These are phyloP conservation scores for Cytospora schulzeri DNA, from an alignment of 2,329 filamentous ascomycete species.

Conservation along the genomic window DNA sequence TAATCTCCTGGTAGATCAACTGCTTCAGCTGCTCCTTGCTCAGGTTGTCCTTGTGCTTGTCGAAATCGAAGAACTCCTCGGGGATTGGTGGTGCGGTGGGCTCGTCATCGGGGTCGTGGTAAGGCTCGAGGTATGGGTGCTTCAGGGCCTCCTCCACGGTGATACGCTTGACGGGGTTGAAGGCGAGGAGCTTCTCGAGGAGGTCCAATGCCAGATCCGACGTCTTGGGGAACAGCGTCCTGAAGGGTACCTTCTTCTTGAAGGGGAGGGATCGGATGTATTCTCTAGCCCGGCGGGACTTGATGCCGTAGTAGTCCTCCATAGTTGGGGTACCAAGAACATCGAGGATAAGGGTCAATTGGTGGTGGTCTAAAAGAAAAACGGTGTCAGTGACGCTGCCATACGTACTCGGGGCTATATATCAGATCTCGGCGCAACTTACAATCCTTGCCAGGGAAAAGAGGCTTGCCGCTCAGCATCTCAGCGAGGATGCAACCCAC, in stretches of 20 bases:
- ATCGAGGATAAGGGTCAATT: conserved; percentile 94
- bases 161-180: conserved; percentile 98
- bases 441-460: conserved; percentile 99
- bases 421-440: conserved; percentile 43
- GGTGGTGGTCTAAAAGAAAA: conserved; percentile 77
- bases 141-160: conserved; percentile 96
- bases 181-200: conserved; percentile 91
- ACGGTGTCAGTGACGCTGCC: conserved; percentile 24
- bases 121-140: conserved; percentile 97
- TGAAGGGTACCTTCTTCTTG: conserved; percentile 99
- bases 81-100: conserved; percentile 95
- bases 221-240: conserved; percentile 97
- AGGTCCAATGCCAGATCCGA: conserved; percentile 94
- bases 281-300: conserved; percentile 93
- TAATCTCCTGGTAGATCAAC: conserved; percentile 97
- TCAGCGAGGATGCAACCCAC: conserved; percentile 97
- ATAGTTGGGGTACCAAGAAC: conserved; percentile 97
- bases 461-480: conserved; percentile 97
- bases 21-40: conserved; percentile 98
- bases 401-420: not conserved
- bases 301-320: conserved; percentile 99
- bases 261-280: conserved; percentile 98
- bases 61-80: conserved; percentile 99
- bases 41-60: conserved; percentile 98
- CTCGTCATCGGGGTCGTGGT: conserved; percentile 98